Evolutionary conservation across 2,329 filamentous ascomycete genomes (phyloP).

Genomic region (Alternaria arborescens): DNA sequence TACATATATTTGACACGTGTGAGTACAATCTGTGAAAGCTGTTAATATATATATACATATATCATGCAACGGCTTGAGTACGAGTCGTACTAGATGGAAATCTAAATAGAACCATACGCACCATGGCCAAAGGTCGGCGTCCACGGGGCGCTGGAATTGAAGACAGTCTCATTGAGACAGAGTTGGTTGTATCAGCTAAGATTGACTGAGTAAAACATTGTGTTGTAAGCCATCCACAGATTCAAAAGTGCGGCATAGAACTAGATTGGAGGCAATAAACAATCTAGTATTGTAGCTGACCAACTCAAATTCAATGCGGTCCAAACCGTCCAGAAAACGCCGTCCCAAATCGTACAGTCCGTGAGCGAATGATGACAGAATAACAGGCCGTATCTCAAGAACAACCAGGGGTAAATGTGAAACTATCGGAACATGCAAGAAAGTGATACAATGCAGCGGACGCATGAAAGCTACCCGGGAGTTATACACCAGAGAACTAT

Average conservation of each 20-base stretch:
- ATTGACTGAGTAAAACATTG: not conserved
- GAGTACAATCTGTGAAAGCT: not conserved
- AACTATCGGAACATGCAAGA: conserved; percentile 20
- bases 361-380: conserved; percentile 30
- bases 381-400: conserved; percentile 7
- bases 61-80: not conserved
- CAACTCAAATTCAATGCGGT: conserved; percentile 36
- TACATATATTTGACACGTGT: not conserved
- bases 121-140: not conserved
- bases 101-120: not conserved
- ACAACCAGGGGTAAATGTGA: conserved; percentile 11
- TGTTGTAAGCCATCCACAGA: not conserved
- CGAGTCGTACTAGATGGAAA: not conserved
- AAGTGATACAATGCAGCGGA: conserved; percentile 41
- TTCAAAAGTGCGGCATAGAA: not conserved
- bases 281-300: not conserved
- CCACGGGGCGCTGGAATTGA: not conserved
- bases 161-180: not conserved
- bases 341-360: conserved; percentile 33
- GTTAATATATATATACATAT: not conserved
- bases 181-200: not conserved
- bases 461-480: conserved; percentile 15
- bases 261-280: not conserved
- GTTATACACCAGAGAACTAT: conserved; percentile 38
- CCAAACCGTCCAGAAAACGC: conserved; percentile 32